These are phyloP conservation scores for Macrolepiota dolichaula DNA, from an alignment of 768 basidiomycete genomes.

Conservation along the genomic window DNA sequence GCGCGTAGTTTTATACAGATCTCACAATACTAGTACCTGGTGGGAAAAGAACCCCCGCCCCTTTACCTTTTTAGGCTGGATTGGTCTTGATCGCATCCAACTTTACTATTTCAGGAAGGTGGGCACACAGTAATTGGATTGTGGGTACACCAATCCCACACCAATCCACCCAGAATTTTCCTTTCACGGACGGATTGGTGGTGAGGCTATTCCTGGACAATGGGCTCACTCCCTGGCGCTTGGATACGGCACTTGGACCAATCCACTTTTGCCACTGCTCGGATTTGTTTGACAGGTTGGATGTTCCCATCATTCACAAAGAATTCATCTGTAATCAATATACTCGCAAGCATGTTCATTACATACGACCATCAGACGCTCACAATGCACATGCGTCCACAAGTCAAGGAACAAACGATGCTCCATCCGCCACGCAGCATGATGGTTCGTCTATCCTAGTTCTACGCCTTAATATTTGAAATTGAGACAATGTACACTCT, in stretches of 20 bases:
- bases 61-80: not conserved
- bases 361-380: too few species aligned
- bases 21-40: not conserved
- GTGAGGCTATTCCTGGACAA: not conserved
- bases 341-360: too few species aligned
- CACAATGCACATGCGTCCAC: too few species aligned
- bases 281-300: too few species aligned
- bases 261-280: too few species aligned
- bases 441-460: too few species aligned
- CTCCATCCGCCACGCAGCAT: too few species aligned
- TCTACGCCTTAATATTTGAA: too few species aligned
- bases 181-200: constrained; percentile 6
- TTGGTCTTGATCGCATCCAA: constrained; percentile 1
- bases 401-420: too few species aligned
- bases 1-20: constrained; percentile 1
- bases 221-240: not conserved
- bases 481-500: too few species aligned
- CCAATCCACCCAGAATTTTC: constrained; percentile 5
- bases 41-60: constrained; percentile 3
- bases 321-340: not conserved
- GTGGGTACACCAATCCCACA: constrained; percentile 11
- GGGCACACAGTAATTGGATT: not conserved
- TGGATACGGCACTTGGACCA: not conserved
- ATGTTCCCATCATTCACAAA: not conserved
- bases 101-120: constrained; percentile 3